These are phyloP conservation scores for Rhynchosporium secalis DNA, from an alignment of 2,329 filamentous ascomycete genomes.

Conservation along the genomic window DNA sequence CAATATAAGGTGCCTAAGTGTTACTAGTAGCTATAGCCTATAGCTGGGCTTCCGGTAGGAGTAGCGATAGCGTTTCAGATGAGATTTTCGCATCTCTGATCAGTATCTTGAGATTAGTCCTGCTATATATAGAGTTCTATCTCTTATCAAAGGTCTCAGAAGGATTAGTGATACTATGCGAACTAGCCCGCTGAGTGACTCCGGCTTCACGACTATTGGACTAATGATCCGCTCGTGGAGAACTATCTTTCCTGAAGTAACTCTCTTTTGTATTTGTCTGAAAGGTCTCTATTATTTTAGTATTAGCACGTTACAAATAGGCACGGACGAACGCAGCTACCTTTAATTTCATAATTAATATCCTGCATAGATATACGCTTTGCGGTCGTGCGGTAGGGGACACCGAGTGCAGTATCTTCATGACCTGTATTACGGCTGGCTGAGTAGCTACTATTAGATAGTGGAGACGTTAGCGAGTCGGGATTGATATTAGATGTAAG, in stretches of 20 bases:
- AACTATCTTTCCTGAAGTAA: not conserved
- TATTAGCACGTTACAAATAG: not conserved
- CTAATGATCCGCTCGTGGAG: not conserved
- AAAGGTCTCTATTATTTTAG: not conserved
- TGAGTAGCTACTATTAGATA: not conserved
- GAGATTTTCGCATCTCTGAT: not conserved
- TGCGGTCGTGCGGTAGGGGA: not conserved
- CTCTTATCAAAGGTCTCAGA: not conserved
- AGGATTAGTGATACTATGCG: not conserved
- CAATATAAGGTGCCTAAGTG: not conserved
- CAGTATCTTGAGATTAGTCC: not conserved
- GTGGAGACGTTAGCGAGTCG: not conserved
- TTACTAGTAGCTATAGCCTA: not conserved
- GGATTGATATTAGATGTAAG: slow-evolving; percentile 1
- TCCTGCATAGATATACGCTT: not conserved
- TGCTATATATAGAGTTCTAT: not conserved
- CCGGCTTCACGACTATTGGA: not conserved
- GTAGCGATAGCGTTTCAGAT: not conserved
- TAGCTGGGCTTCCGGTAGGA: not conserved
- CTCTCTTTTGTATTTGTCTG: not conserved
- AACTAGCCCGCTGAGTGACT: not conserved
- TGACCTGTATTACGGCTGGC: not conserved
- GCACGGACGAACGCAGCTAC: slow-evolving; percentile 2
- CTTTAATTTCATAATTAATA: not conserved
- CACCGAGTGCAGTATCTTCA: not conserved